Conservation (phyloP, 345 rosid species). For the Bruguiera gymnorhiza region DNA sequence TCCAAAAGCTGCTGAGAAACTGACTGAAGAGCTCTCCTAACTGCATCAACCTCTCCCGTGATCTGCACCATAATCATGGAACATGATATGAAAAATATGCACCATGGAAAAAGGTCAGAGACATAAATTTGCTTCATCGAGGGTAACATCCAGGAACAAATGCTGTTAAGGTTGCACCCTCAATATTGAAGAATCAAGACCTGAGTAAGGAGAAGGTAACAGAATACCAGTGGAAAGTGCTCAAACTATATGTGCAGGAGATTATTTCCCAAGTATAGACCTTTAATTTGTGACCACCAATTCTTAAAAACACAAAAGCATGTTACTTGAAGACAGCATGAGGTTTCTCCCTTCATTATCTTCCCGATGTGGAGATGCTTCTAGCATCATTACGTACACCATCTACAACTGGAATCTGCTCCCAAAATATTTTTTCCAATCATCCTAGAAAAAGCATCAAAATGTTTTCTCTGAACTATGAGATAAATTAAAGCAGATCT, state of each 20-base stretch:
- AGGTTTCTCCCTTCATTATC: not conserved
- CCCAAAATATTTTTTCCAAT: no score
- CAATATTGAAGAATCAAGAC: no score
- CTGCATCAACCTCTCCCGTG: conserved; percentile 56
- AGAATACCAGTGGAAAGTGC: no score
- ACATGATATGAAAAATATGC: not conserved
- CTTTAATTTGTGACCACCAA: not conserved
- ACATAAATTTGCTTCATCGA: not conserved
- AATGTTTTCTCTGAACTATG: no score
- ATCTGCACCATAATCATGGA: conserved; percentile 39
- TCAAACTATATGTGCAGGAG: not conserved
- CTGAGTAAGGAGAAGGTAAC: not conserved
- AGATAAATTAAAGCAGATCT: no score
- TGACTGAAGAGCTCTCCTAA: conserved; percentile 54
- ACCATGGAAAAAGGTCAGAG: not conserved
- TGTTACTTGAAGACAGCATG: not conserved
- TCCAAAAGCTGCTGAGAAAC: conserved; percentile 59
- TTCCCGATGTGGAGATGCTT: not conserved
- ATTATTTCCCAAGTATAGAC: not conserved
- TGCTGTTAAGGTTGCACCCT: no score
- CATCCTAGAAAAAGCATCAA: no score
- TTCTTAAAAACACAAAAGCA: not conserved
- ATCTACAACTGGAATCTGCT: no score
- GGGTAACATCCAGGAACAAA: not conserved
- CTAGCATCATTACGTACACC: no score